Percentiles rank a stretch among this genome's conserved stretches.
Evolutionary conservation across 805 yeast species (phyloP).

Genomic region (Hanseniaspora taiwanica): DNA sequence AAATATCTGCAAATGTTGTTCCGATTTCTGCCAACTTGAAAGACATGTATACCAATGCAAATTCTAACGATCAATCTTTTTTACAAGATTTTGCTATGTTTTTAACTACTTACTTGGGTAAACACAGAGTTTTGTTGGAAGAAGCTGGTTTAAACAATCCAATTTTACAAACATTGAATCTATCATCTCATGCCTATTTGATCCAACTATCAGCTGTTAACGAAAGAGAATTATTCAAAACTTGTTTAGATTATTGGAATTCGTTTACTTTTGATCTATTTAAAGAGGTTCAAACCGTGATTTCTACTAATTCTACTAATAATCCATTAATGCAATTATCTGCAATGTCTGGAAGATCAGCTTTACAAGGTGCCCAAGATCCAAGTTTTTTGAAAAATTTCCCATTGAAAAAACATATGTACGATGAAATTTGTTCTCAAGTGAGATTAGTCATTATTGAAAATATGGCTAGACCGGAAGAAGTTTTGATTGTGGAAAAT

Average conservation of each 20-base stretch:
- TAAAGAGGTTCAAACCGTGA: constrained; percentile 70
- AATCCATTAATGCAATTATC: constrained; percentile 67
- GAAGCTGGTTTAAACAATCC: constrained; percentile 28
- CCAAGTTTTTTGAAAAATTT: constrained; percentile 65
- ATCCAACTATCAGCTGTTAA: constrained; percentile 79
- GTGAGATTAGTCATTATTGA: constrained; percentile 89
- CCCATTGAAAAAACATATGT: constrained; percentile 78
- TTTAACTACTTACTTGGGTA: constrained; percentile 67
- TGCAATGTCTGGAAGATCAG: constrained; percentile 25
- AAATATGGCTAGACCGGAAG: constrained; percentile 97
- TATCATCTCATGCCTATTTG: constrained; percentile 67
- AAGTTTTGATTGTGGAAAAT: constrained; percentile 89
- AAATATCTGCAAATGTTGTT: constrained; percentile 46
- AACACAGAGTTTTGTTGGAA: constrained; percentile 59
- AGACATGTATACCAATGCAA: constrained; percentile 59
- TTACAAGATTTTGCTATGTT: constrained; percentile 92
- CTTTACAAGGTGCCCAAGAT: constrained; percentile 72
- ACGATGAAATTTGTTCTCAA: constrained; percentile 64
- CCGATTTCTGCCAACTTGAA: constrained; percentile 65
- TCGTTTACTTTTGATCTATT: constrained; percentile 71
- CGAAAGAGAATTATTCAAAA: constrained; percentile 91
- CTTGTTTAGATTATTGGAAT: constrained; percentile 91
- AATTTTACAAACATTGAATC: constrained; percentile 26
- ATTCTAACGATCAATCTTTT: constrained; percentile 79
- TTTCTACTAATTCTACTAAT: constrained; percentile 60